phyloP scores from a whole-genome alignment of 805 yeast genomes.

The Zygosaccharomyces kombuchaensis region DNA sequence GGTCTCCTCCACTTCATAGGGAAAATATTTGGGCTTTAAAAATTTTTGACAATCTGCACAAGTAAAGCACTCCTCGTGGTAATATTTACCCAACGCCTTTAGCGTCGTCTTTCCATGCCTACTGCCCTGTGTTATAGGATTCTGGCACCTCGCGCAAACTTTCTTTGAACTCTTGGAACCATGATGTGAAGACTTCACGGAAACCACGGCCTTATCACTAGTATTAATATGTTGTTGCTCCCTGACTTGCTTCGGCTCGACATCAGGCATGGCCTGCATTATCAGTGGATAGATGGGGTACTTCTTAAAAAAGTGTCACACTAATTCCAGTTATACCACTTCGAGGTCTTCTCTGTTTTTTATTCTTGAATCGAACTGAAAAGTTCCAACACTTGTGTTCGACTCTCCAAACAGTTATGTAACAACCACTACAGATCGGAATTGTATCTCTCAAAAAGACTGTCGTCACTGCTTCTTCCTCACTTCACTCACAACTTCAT shows the following conservation, averaged over 20 bases:
- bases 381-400: conserved; percentile 2
- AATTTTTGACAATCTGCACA: conserved; percentile 80
- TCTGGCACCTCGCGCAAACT: conserved; percentile 49
- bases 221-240: neutral
- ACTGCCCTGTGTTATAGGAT: conserved; percentile 55
- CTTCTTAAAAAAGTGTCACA: neutral
- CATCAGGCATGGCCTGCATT: conserved; percentile 8
- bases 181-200: conserved; percentile 2
- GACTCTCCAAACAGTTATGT: conserved; percentile 1
- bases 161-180: conserved; percentile 23
- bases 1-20: conserved; percentile 49
- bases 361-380: neutral
- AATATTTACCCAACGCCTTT: conserved; percentile 73
- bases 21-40: conserved; percentile 86
- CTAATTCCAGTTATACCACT: neutral
- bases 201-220: conserved; percentile 3
- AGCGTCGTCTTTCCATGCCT: conserved; percentile 45
- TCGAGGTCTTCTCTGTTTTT: neutral
- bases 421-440: neutral
- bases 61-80: conserved; percentile 81
- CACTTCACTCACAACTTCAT: conserved; percentile 2
- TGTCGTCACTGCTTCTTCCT: neutral
- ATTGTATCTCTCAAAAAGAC: neutral
- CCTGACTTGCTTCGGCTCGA: conserved; percentile 1
- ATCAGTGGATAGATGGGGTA: neutral